Conservation (phyloP, 2,329 filamentous ascomycete species). For the Botryosphaeria dothidea region DNA sequence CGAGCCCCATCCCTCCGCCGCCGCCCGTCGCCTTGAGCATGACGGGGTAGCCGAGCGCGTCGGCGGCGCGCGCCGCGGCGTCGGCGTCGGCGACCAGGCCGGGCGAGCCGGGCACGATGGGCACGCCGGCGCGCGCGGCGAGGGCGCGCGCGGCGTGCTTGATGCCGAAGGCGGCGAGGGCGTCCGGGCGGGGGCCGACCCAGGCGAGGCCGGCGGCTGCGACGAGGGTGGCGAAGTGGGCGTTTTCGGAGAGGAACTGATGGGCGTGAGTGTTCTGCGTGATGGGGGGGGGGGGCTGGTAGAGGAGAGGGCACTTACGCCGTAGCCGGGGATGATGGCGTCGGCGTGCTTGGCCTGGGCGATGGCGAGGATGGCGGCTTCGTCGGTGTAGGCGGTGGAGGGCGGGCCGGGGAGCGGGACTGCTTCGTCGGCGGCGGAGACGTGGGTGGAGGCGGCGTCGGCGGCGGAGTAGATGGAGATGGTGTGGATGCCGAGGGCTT, state of each 20-base stretch:
- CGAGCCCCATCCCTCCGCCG: constrained; percentile 80
- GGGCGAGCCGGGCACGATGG: constrained; percentile 56
- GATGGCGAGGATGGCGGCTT: constrained; percentile 51
- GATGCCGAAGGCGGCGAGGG: constrained; percentile 58
- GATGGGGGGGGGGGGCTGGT: too few relatives aligned
- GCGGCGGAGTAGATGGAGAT: constrained; percentile 60
- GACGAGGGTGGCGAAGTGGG: constrained; percentile 59
- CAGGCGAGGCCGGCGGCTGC: constrained; percentile 58
- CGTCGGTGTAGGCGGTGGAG: constrained; percentile 53
- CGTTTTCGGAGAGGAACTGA: constrained; percentile 67
- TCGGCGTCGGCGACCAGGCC: constrained; percentile 50
- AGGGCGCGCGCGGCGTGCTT: constrained; percentile 60
- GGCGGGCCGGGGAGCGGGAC: constrained; percentile 50
- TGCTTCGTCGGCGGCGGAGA: constrained; percentile 55
- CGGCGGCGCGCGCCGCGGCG: constrained; percentile 47
- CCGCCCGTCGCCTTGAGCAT: constrained; percentile 63
- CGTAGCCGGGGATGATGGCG: constrained; percentile 67
- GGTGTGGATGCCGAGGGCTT: constrained; percentile 51
- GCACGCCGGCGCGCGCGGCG: constrained; percentile 54
- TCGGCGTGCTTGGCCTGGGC: constrained; percentile 52
- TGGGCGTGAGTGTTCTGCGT: too few relatives aligned
- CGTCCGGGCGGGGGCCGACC: constrained; percentile 57
- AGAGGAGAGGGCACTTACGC: too few relatives aligned
- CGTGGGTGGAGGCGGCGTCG: constrained; percentile 58
- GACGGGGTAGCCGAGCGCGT: constrained; percentile 52